Evolutionary conservation across 2,329 filamentous ascomycete genomes (phyloP).

Genomic region (Talaromyces sp.): DNA sequence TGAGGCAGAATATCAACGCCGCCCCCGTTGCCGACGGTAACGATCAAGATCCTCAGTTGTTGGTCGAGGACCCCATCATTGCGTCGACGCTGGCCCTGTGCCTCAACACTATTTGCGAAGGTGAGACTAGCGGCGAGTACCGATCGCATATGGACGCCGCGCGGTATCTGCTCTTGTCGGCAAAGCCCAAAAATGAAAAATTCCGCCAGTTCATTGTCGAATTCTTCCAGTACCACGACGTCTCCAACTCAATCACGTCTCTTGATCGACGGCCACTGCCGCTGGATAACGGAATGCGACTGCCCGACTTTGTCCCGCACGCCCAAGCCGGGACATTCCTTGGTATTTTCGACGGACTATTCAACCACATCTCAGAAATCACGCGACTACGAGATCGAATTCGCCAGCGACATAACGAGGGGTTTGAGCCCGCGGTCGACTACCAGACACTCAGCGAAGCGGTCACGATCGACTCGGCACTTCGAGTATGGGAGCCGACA

Average conservation of each 20-base stretch:
- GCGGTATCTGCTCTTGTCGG: slow-evolving; percentile 59
- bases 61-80: slow-evolving; percentile 54
- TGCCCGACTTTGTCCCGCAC: slow-evolving; percentile 51
- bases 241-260: slow-evolving; percentile 53
- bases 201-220: slow-evolving; percentile 67
- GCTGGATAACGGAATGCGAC: slow-evolving; percentile 47
- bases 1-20: slow-evolving; percentile 35
- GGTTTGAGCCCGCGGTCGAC: slow-evolving; percentile 63
- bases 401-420: slow-evolving; percentile 57
- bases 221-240: slow-evolving; percentile 79
- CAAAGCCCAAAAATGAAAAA: slow-evolving; percentile 56
- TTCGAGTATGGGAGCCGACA: slow-evolving; percentile 67
- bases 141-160: slow-evolving; percentile 74
- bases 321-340: slow-evolving; percentile 58
- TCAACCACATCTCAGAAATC: slow-evolving; percentile 72
- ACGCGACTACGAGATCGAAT: slow-evolving; percentile 71
- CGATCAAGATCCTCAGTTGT: slow-evolving; percentile 27
- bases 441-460: slow-evolving; percentile 67
- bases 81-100: slow-evolving; percentile 56
- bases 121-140: slow-evolving; percentile 62
- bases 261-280: slow-evolving; percentile 48
- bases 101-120: slow-evolving; percentile 56
- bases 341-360: slow-evolving; percentile 76
- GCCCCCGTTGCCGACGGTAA: slow-evolving; percentile 17
- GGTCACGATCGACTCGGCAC: slow-evolving; percentile 66